Evolutionary conservation across 495 filamentous ascomycete genomes (phyloP), one percentile per base, ranked within the genome.

Genomic region (Lichenothelia convexa): DNA sequence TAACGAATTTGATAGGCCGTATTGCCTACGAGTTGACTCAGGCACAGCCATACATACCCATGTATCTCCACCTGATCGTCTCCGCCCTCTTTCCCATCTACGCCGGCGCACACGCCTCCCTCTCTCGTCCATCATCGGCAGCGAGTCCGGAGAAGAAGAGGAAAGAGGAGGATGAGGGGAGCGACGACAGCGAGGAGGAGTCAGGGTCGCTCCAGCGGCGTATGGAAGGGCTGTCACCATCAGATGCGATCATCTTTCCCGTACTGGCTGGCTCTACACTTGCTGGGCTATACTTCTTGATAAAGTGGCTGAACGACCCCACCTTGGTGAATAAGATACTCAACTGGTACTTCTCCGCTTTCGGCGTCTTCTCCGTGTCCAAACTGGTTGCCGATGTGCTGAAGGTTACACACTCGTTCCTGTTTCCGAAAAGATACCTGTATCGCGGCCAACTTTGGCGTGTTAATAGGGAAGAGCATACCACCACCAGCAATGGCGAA

Each of bases 201-300:
- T 54, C 64, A 30, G 44, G 50, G 23, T 53, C 57, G 3, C 39
- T 50, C 15, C 43, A 50, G 17, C 61, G 70, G 38, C 69, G 68
- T 35, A 71, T 81, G 56, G 84, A 93, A 43, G 80, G 79, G 1
- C 56, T 97, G 21, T 60, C 64, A 15, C 77, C 82, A 2, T 75
- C 70, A 0, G 89, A 95, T 58, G 89, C 84, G 21, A 64, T 95
- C 44, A 61, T 89, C 55, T 78, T 94, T 34, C 89, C 89, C 5
- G 44, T 94, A n/a, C 57, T 80, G 22, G 87, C 84, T 6, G 89
- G 75, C 4, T 40, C 58, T 2, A 70, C 75, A 0, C 69, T 97
- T 7, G 64, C 75, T 20, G 75, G 72, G 0, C 64, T 97, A 9
- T 95, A 94, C 57, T 71, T 86, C 47, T 63, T 93, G 35, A 83